A percentile compares a stretch with the other conserved stretches of the same genome.
Evolutionary conservation across 768 basidiomycete genomes (phyloP).

Genomic region (Trametes elegans): DNA sequence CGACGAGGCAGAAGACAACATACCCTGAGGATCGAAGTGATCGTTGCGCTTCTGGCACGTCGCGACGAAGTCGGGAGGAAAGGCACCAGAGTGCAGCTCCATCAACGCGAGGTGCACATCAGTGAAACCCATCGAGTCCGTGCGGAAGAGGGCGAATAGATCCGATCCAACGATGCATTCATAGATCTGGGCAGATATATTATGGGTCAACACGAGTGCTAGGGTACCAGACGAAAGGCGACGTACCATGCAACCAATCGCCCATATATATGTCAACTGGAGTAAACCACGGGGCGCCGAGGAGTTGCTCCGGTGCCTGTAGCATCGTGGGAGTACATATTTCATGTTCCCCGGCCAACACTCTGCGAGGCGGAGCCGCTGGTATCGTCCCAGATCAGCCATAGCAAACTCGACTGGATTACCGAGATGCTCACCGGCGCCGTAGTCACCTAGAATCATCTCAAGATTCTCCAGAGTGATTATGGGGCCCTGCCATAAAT

Average conservation of each 20-base stretch:
- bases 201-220: background rate
- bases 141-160: too few species aligned
- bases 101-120: too few species aligned
- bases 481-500: constrained; percentile 14
- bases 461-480: constrained; percentile 14
- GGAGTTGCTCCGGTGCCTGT: constrained; percentile 13
- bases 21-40: too few species aligned
- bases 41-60: too few species aligned
- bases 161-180: background rate
- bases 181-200: background rate
- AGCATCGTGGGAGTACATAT: background rate
- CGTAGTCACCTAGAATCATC: constrained; percentile 16
- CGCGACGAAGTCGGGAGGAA: too few species aligned
- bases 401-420: too few species aligned
- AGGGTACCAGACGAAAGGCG: background rate
- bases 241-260: constrained; percentile 19
- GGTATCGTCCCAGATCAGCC: too few species aligned
- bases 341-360: background rate
- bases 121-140: too few species aligned
- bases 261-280: constrained; percentile 20
- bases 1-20: too few species aligned
- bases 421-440: constrained; percentile 10
- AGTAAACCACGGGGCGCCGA: constrained; percentile 10
- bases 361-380: background rate
- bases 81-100: too few species aligned